phyloP scores from a whole-genome alignment of 176 grass and related monocot genomes.

The Aegilops sharonensis region DNA sequence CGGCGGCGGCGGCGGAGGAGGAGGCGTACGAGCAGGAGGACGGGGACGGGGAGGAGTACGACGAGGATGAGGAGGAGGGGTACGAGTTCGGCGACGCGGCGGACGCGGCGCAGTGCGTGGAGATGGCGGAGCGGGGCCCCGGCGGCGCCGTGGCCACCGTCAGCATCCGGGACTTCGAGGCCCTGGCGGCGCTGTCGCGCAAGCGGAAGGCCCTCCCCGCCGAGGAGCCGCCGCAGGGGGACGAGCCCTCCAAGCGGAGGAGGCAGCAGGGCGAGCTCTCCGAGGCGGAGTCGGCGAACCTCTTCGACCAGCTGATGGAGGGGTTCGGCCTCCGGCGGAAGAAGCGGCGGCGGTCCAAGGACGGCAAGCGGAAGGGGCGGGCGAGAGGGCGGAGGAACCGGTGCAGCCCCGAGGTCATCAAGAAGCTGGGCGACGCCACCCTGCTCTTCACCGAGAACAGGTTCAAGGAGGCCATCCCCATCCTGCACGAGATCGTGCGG shows the following conservation, averaged over 20 bases:
- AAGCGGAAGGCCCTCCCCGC: slow-evolving; percentile 69
- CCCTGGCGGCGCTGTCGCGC: slow-evolving; percentile 33
- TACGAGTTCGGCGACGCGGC: slow-evolving; percentile 44
- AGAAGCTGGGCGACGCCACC: slow-evolving; percentile 78
- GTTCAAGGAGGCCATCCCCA: slow-evolving; percentile 76
- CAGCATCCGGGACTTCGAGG: slow-evolving; percentile 54
- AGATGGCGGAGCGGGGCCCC: slow-evolving; percentile 18
- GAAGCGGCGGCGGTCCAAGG: slow-evolving; percentile 45
- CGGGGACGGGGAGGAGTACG: neutral
- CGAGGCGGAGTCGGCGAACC: slow-evolving; percentile 63
- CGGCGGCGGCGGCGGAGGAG: neutral
- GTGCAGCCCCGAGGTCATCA: slow-evolving; percentile 56
- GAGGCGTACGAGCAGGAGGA: neutral
- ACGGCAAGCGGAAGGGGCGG: slow-evolving; percentile 60
- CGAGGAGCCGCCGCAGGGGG: slow-evolving; percentile 47
- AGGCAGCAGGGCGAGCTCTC: slow-evolving; percentile 54
- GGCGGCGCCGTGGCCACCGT: neutral
- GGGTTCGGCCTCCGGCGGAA: slow-evolving; percentile 69
- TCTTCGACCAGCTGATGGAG: slow-evolving; percentile 81
- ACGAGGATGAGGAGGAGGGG: slow-evolving; percentile 26
- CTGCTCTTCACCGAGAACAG: slow-evolving; percentile 63
- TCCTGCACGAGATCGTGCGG: slow-evolving; percentile 75
- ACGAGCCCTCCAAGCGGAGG: slow-evolving; percentile 50
- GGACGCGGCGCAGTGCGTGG: slow-evolving; percentile 40
- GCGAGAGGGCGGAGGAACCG: slow-evolving; percentile 70